These are phyloP conservation scores for Earliella scabrosa DNA, from an alignment of 1,284 basidiomycete species.

Conservation along the genomic window DNA sequence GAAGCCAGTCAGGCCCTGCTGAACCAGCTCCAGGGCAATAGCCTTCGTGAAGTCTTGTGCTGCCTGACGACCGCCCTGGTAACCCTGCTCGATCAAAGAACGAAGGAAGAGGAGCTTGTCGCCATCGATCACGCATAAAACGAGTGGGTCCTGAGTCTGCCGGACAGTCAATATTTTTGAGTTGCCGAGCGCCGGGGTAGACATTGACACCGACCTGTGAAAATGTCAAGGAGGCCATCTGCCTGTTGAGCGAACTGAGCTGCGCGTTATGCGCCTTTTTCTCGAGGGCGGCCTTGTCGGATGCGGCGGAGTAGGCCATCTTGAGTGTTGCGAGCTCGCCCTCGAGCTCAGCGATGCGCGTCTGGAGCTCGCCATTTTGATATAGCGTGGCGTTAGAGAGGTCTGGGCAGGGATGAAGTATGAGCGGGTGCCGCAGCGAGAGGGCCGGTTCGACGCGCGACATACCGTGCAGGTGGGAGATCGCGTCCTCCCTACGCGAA, in stretches of 20 bases:
- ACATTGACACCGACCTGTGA: slow-evolving; percentile 49
- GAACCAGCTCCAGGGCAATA: slow-evolving; percentile 65
- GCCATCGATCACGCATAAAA: slow-evolving; percentile 76
- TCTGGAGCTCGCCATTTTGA: slow-evolving; percentile 64
- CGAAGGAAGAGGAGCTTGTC: slow-evolving; percentile 69
- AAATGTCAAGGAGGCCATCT: slow-evolving; percentile 58
- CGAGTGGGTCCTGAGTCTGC: slow-evolving; percentile 64
- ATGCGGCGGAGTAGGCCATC: slow-evolving; percentile 61
- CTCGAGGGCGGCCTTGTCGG: slow-evolving; percentile 63
- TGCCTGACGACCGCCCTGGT: slow-evolving; percentile 67
- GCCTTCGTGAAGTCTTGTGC: slow-evolving; percentile 68
- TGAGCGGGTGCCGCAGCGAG: background rate
- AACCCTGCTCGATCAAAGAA: slow-evolving; percentile 61
- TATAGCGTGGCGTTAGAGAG: slow-evolving; percentile 65
- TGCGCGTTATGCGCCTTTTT: slow-evolving; percentile 66
- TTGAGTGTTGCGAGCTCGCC: slow-evolving; percentile 72
- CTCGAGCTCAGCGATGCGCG: slow-evolving; percentile 67
- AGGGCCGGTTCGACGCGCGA: slow-evolving; percentile 4
- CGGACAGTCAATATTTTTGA: background rate
- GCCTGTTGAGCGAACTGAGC: slow-evolving; percentile 60
- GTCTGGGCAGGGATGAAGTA: slow-evolving; percentile 41
- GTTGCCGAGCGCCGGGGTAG: background rate
- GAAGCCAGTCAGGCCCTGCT: slow-evolving; percentile 58
- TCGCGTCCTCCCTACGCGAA: slow-evolving; percentile 61
- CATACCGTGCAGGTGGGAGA: slow-evolving; percentile 62